These are phyloP conservation scores for Myriosclerotinia duriaeana DNA, from an alignment of 2,329 filamentous ascomycete species.

Conservation along the genomic window DNA sequence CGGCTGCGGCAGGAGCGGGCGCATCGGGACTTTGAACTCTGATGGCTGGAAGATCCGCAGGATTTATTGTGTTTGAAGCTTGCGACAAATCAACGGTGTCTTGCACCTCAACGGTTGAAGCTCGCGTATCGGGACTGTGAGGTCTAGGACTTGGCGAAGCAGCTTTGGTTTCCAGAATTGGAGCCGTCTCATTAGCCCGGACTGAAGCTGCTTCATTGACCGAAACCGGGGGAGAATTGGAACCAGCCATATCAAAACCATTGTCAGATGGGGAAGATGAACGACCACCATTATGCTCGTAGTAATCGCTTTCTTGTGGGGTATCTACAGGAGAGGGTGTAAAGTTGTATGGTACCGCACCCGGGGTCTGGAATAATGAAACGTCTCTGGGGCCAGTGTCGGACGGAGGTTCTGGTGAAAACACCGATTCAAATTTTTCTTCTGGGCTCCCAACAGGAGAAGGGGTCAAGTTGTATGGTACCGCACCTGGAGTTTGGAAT, in stretches of 20 bases:
- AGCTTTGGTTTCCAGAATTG: not conserved
- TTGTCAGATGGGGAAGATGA: not conserved
- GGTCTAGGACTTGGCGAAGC: not conserved
- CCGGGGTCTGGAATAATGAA: slow-evolving; percentile 1
- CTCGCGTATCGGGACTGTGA: not conserved
- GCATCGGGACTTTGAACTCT: not conserved
- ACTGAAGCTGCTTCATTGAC: not conserved
- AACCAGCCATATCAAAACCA: not conserved
- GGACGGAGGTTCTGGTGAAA: not conserved
- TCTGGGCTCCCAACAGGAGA: not conserved
- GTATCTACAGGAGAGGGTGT: slow-evolving; percentile 1
- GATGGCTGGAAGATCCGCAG: not conserved
- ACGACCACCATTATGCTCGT: not conserved
- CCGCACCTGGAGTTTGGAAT: slow-evolving; percentile 7
- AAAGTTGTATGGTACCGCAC: slow-evolving; percentile 12
- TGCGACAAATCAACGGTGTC: not conserved
- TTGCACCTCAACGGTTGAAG: not conserved
- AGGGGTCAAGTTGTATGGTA: slow-evolving; percentile 12
- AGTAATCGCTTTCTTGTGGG: not conserved
- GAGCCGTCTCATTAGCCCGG: not conserved
- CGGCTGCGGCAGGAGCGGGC: not conserved
- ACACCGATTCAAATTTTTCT: too few relatives aligned
- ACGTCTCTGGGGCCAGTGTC: not conserved
- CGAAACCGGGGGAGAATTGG: not conserved
- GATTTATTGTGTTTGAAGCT: too few relatives aligned